These are phyloP conservation scores for Musa beccarii DNA, from an alignment of 176 grass and related monocot genomes.

Conservation along the genomic window DNA sequence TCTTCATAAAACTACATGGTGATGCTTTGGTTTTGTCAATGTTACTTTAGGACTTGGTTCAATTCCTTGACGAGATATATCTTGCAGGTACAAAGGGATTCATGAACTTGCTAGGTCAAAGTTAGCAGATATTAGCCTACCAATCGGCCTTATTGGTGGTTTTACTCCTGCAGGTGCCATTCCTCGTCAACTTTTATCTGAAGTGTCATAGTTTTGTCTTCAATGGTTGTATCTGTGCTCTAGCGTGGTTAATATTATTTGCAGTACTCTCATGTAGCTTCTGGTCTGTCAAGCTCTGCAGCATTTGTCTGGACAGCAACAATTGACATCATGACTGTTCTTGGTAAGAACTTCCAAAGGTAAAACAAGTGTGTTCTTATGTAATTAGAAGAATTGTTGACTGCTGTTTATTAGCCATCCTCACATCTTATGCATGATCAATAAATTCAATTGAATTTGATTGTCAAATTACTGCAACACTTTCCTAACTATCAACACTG, in stretches of 20 bases:
- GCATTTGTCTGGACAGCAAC: slow-evolving; percentile 95
- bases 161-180: slow-evolving; percentile 69
- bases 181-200: background rate
- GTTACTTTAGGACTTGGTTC: background rate
- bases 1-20: too few relatives aligned
- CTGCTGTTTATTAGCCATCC: background rate
- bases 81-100: slow-evolving; percentile 79
- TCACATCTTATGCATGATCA: background rate
- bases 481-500: too few relatives aligned
- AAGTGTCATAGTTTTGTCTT: slow-evolving; percentile 12
- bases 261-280: slow-evolving; percentile 37
- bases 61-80: background rate
- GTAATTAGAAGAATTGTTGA: background rate
- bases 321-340: slow-evolving; percentile 83
- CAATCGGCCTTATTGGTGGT: slow-evolving; percentile 60
- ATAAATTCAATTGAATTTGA: too few relatives aligned
- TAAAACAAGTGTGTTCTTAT: slow-evolving; percentile 16
- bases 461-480: too few relatives aligned
- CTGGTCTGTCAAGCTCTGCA: slow-evolving; percentile 87
- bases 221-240: background rate
- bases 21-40: background rate
- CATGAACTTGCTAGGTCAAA: slow-evolving; percentile 67
- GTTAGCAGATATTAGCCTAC: slow-evolving; percentile 48
- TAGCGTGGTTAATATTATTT: background rate
- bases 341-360: slow-evolving; percentile 76